These are phyloP conservation scores for Letharia columbiana DNA, from an alignment of 495 filamentous ascomycete genomes.

Conservation along the genomic window DNA sequence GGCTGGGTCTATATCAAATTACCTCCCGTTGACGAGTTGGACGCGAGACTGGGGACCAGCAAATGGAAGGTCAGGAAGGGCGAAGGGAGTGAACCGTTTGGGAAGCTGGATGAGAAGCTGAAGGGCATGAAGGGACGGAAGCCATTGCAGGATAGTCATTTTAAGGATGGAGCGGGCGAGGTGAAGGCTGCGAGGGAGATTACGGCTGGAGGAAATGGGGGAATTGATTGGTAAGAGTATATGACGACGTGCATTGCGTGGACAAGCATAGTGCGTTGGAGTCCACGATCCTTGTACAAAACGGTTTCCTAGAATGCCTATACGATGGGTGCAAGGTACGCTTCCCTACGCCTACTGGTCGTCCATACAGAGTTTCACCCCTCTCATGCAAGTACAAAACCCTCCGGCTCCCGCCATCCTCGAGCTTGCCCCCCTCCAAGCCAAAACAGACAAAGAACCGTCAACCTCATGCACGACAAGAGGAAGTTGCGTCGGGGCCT, in stretches of 20 bases:
- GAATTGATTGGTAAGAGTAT: conserved; percentile 58
- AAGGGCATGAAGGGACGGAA: conserved; percentile 52
- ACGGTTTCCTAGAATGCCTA: background rate
- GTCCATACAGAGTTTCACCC: too few relatives aligned
- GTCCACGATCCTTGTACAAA: background rate
- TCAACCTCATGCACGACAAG: too few relatives aligned
- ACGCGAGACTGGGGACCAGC: conserved; percentile 69
- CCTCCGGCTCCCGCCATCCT: too few relatives aligned
- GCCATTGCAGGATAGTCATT: conserved; percentile 39
- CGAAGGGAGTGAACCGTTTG: conserved; percentile 56
- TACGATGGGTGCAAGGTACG: too few relatives aligned
- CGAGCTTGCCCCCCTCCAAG: too few relatives aligned
- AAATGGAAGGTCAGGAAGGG: conserved; percentile 76
- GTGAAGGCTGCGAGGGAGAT: conserved; percentile 38
- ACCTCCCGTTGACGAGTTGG: conserved; percentile 77
- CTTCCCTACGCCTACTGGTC: too few relatives aligned
- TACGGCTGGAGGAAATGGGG: conserved; percentile 39
- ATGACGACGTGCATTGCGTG: too few relatives aligned
- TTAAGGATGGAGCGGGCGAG: conserved; percentile 35
- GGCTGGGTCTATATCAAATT: conserved; percentile 81
- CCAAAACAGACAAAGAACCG: too few relatives aligned
- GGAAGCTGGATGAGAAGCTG: conserved; percentile 59
- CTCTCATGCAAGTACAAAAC: too few relatives aligned
- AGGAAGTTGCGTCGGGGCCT: too few relatives aligned
- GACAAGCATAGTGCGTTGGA: background rate